Conservation (phyloP, 352 stramenopile species). For the Globisporangium spinosum region DNA sequence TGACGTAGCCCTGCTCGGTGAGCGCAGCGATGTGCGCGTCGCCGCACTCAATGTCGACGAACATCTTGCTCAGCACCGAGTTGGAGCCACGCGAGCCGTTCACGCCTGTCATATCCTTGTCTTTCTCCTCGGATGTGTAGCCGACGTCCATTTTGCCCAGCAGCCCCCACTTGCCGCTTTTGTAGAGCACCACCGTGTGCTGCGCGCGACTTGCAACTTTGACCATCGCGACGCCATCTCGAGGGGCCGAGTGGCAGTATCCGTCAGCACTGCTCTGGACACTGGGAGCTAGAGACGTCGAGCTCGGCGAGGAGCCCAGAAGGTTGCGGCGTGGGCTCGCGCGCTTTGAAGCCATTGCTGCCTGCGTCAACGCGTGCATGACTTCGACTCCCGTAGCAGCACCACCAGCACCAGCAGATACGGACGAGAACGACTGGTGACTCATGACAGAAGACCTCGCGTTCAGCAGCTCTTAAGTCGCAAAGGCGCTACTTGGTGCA, state of each 20-base stretch:
- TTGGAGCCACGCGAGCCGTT: conserved; percentile 19
- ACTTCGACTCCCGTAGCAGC: conserved; percentile 9
- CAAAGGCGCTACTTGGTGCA: conserved; percentile 22
- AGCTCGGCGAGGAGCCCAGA: not conserved
- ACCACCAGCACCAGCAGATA: not conserved
- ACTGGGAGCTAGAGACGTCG: not conserved
- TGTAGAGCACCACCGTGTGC: conserved; percentile 45
- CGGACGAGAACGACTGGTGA: not conserved
- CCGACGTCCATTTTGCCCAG: conserved; percentile 29
- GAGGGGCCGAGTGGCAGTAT: not conserved
- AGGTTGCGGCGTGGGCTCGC: conserved; percentile 17
- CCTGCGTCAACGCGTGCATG: conserved; percentile 24
- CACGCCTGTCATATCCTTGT: not conserved
- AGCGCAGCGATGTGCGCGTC: conserved; percentile 52
- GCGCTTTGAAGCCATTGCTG: conserved; percentile 7
- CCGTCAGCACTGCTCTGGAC: conserved; percentile 9
- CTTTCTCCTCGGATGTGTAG: conserved; percentile 8
- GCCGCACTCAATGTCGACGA: conserved; percentile 57
- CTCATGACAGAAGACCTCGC: not conserved
- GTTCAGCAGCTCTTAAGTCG: not conserved
- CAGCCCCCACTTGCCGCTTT: conserved; percentile 33
- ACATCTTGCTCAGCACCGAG: conserved; percentile 45
- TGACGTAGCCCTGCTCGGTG: conserved; percentile 70
- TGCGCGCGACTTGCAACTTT: conserved; percentile 37
- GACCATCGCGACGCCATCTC: conserved; percentile 29